Base-by-base conservation (phyloP, 805 yeast species). In the Candida gorgasii region DNA sequence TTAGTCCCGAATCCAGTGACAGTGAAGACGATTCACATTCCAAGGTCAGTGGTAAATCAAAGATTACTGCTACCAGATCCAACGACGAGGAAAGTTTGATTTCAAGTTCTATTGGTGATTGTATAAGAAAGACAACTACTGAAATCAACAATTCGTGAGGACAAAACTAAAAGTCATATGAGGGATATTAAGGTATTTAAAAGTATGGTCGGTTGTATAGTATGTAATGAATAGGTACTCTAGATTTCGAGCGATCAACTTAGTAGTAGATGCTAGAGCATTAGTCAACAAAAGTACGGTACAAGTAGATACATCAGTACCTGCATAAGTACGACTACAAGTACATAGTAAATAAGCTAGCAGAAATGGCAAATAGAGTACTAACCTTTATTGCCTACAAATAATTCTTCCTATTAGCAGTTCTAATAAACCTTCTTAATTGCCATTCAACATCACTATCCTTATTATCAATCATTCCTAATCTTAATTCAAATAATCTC, bases 361-460 rank as follows among this genome's bases (percentile, higher is more conserved):
- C n/a, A n/a, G n/a, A n/a, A n/a, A n/a, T n/a, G n/a, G n/a, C n/a
- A 22, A 22, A 6, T 22, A 22, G 24, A 22, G 24, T 22, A 22
- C 6, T 26, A 26, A 26, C 5, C 28, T 11, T 26, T 26, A 12
- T 14, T 13, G n/a, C 24, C 24, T 34, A 34, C 13, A 92, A 69
- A 62, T 92, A 89, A 61, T 90, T 93, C 72, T 93, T 92, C 67
- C 97, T 83, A 63, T 85, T 89, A 14, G 96, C 98, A 19, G 99
- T 93, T 61, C 99, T 79, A 36, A 89, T 88, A 55, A 90, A 93
- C 55, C 97, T 82, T 63, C 96, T 79, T 54, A 87, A 72, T 70
- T 87, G 86, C 98, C 98, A 93, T 62, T 93, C 99, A n/a, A 88
- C 80, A 58, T 93, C 99, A 8, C 97, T 96, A 62, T 93, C 97